These are phyloP conservation scores for Carnegiea gigantea DNA, from an alignment of 179 eudicot species.

Conservation along the genomic window DNA sequence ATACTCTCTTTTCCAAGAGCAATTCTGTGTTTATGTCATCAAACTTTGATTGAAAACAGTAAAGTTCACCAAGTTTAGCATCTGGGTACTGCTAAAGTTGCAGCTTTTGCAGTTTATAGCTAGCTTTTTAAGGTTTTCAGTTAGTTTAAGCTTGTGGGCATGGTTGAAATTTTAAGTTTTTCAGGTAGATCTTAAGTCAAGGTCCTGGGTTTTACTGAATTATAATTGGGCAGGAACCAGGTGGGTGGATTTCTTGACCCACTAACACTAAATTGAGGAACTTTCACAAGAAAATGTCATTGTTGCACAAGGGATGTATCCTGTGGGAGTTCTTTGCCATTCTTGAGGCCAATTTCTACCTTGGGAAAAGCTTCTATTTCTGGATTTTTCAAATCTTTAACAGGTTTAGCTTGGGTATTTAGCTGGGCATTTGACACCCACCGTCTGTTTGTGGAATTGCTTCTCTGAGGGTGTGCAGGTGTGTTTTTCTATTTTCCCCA, in stretches of 20 bases:
- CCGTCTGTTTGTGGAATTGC: constrained; percentile 38
- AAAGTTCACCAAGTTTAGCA: constrained; percentile 11
- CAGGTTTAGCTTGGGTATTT: constrained; percentile 61
- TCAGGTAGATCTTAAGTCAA: constrained; percentile 10
- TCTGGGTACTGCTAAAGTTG: constrained; percentile 20
- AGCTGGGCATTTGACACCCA: constrained; percentile 20
- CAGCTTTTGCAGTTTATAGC: constrained; percentile 20
- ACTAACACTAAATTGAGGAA: constrained; percentile 19
- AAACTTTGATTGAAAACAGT: constrained; percentile 4
- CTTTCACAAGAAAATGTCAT: constrained; percentile 49
- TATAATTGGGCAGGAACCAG: constrained; percentile 21
- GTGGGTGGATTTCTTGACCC: constrained; percentile 32
- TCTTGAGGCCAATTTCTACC: constrained; percentile 58
- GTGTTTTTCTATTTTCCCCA: constrained; percentile 14
- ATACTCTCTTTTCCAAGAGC: not conserved
- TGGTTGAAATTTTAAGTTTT: constrained; percentile 12
- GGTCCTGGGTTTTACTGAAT: not conserved
- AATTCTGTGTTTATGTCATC: not conserved
- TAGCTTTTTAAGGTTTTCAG: constrained; percentile 10
- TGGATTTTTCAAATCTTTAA: constrained; percentile 83
- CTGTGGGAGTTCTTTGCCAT: constrained; percentile 54
- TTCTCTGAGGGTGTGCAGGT: constrained; percentile 14
- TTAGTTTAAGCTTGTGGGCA: constrained; percentile 27
- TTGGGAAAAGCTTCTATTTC: constrained; percentile 75
- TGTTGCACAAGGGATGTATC: constrained; percentile 54